Percentiles rank a stretch among this genome's conserved stretches.
phyloP scores from a whole-genome alignment of 176 grass and related monocot genomes.

The Cenchrus fungigraminus region DNA sequence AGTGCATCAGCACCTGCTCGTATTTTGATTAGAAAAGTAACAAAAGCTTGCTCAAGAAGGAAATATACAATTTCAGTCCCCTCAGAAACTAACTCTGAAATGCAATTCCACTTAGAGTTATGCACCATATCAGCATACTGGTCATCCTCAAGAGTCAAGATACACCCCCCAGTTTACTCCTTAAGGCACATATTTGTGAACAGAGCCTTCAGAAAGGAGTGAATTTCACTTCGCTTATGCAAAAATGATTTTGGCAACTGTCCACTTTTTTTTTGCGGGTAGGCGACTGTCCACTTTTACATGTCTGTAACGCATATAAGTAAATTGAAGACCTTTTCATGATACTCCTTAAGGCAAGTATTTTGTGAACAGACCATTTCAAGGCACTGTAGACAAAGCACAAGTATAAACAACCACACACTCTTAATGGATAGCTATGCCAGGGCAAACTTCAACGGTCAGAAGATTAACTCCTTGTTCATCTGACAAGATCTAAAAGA shows the following conservation, averaged over 20 bases:
- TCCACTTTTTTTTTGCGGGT: too few species aligned
- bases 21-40: conserved; percentile 15
- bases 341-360: too few species aligned
- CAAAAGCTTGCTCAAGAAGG: background rate
- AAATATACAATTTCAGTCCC: background rate
- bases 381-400: background rate
- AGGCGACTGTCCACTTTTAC: too few species aligned
- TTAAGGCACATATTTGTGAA: background rate
- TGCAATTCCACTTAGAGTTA: background rate
- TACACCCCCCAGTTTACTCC: too few species aligned
- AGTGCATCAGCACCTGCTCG: background rate
- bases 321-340: background rate
- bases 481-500: background rate
- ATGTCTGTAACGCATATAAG: background rate
- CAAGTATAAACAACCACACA: background rate
- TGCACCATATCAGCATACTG: background rate
- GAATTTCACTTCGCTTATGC: background rate
- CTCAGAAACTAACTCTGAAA: conserved; percentile 1
- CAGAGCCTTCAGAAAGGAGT: conserved; percentile 12
- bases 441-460: background rate
- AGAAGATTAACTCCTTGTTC: background rate
- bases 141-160: too few species aligned
- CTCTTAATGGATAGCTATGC: background rate
- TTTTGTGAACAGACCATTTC: background rate
- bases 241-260: background rate